These are phyloP conservation scores for Didymella glomerata DNA, from an alignment of 2,329 filamentous ascomycete species.

Conservation along the genomic window DNA sequence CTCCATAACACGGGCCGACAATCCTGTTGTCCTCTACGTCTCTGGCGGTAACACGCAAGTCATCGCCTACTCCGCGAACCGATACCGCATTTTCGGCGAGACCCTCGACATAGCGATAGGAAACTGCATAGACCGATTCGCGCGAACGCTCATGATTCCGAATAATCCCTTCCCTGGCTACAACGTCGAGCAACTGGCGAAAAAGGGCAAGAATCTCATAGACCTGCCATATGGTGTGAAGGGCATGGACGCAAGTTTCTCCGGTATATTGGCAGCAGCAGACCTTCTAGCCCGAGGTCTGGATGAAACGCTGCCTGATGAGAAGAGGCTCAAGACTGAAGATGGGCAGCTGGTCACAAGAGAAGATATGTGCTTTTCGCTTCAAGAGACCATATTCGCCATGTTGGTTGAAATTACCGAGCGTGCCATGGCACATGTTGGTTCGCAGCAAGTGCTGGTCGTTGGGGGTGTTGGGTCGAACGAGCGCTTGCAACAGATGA, in stretches of 20 bases:
- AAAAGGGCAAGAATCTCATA: constrained; percentile 73
- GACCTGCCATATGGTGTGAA: constrained; percentile 97
- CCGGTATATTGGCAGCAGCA: constrained; percentile 84
- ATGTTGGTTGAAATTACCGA: constrained; percentile 99
- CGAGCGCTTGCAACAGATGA: constrained; percentile 95
- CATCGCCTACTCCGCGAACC: constrained; percentile 91
- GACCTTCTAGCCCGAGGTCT: constrained; percentile 81
- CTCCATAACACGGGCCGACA: constrained; percentile 85
- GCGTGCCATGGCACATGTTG: constrained; percentile 97
- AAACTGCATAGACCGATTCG: constrained; percentile 96
- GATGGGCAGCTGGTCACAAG: constrained; percentile 71
- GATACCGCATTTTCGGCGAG: constrained; percentile 98
- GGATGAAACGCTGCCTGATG: constrained; percentile 48
- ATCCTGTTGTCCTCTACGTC: constrained; percentile 96
- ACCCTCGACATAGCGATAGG: constrained; percentile 97
- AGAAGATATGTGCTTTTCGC: constrained; percentile 88
- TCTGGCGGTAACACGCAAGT: constrained; percentile 97
- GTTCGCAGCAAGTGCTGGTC: constrained; percentile 87
- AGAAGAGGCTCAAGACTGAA: constrained; percentile 53
- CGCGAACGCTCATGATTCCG: constrained; percentile 85
- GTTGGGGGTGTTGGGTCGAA: constrained; percentile 97
- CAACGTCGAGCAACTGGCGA: constrained; percentile 95
- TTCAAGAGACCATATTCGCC: constrained; percentile 94
- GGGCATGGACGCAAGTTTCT: constrained; percentile 98
- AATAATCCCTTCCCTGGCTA: constrained; percentile 98